Evolutionary conservation across 225 moss, liverwort and hornwort species (phyloP).

Genomic region (Physcomitrellopsis africana): DNA sequence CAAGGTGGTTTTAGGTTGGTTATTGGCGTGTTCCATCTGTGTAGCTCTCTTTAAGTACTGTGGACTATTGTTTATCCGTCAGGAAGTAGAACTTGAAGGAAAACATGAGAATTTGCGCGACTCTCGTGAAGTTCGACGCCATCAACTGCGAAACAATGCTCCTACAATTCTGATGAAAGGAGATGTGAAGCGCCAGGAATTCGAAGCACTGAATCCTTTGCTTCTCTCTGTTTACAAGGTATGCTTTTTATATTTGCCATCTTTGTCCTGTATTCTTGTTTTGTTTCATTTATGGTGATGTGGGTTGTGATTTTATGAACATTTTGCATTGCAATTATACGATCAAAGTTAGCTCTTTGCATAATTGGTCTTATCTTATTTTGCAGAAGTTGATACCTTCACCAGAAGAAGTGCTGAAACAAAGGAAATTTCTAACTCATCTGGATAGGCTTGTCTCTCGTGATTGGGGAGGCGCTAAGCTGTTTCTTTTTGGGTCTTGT

Average conservation of each 20-base stretch:
- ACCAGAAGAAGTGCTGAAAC: conserved; percentile 72
- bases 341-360: conserved; percentile 2
- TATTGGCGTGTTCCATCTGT: no score
- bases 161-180: conserved; percentile 55
- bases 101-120: conserved; percentile 72
- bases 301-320: neutral
- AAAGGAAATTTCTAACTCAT: conserved; percentile 77
- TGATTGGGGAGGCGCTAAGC: conserved; percentile 89
- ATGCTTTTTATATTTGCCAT: neutral
- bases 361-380: conserved; percentile 11
- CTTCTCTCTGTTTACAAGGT: conserved; percentile 52
- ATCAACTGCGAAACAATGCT: conserved; percentile 60
- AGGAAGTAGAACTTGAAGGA: conserved; percentile 70
- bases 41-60: neutral
- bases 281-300: conserved; percentile 9
- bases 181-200: conserved; percentile 78
- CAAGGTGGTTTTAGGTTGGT: no score
- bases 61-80: conserved; percentile 26
- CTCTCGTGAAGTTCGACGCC: conserved; percentile 70
- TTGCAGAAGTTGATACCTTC: conserved; percentile 77
- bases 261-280: neutral
- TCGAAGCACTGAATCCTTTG: conserved; percentile 67
- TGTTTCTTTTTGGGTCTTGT: conserved; percentile 94
- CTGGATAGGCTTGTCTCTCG: conserved; percentile 84
- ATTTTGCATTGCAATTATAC: neutral